Percentiles rank a stretch among this genome's conserved stretches.
These are phyloP conservation scores for Russula brevipes DNA, from an alignment of 768 basidiomycete species.

Conservation along the genomic window DNA sequence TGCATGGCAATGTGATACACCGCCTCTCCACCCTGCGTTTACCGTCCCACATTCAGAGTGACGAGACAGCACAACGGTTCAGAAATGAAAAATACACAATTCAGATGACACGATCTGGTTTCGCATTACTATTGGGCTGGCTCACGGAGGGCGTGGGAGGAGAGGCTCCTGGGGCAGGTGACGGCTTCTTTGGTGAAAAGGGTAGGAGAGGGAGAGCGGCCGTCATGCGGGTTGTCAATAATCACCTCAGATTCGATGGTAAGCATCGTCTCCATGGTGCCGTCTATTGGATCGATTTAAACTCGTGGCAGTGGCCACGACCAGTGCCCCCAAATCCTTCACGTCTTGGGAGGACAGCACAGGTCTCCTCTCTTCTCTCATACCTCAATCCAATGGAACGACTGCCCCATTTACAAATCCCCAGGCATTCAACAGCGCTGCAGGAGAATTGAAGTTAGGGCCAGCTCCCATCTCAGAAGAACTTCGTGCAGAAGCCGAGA, in stretches of 20 bases:
- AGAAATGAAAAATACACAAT: constrained; percentile 87
- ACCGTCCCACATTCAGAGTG: constrained; percentile 78
- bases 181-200: constrained; percentile 73
- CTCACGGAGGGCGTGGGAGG: constrained; percentile 88
- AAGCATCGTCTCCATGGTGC: constrained; percentile 27
- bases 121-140: constrained; percentile 91
- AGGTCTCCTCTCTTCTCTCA: constrained; percentile 73
- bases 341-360: constrained; percentile 81
- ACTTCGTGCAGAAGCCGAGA: constrained; percentile 73
- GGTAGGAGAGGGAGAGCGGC: constrained; percentile 83
- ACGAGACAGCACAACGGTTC: constrained; percentile 78
- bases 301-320: constrained; percentile 55
- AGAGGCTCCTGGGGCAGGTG: constrained; percentile 73
- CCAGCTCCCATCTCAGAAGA: constrained; percentile 74
- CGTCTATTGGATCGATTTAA: constrained; percentile 26
- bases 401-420: constrained; percentile 52
- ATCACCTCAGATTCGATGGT: constrained; percentile 90
- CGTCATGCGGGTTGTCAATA: constrained; percentile 92
- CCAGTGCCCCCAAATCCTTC: constrained; percentile 59
- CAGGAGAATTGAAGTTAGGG: constrained; percentile 81
- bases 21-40: constrained; percentile 76
- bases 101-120: constrained; percentile 86
- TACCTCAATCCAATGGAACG: constrained; percentile 54
- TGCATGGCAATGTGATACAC: constrained; percentile 65
- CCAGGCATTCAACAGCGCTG: constrained; percentile 68